Evolutionary conservation across 257 asterid species (phyloP).

Genomic region (Phtheirospermum japonicum): DNA sequence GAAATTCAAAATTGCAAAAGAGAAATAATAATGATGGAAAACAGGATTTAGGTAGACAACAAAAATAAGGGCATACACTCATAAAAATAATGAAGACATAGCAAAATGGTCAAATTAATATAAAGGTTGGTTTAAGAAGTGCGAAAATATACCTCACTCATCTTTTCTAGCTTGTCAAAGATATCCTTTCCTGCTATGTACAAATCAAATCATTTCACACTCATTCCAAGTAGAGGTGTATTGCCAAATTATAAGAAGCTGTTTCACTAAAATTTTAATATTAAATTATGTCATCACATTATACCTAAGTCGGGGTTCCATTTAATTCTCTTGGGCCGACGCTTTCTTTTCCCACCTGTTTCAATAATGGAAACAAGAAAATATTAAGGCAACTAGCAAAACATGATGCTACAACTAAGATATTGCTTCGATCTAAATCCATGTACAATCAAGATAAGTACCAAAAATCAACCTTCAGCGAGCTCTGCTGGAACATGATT

Average conservation of each 20-base stretch:
- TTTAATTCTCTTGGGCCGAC: conserved; percentile 45
- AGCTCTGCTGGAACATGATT: conserved; percentile 70
- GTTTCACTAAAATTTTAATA: too few relatives aligned
- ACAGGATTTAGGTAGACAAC: background rate
- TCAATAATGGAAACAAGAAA: too few relatives aligned
- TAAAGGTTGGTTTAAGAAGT: background rate
- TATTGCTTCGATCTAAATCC: conserved; percentile 21
- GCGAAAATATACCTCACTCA: too few relatives aligned
- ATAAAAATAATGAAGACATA: background rate
- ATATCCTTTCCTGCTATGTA: conserved; percentile 33
- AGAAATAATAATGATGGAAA: background rate
- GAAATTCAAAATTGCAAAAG: too few relatives aligned
- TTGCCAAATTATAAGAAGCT: too few relatives aligned
- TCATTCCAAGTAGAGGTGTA: too few relatives aligned
- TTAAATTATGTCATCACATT: conserved; percentile 7
- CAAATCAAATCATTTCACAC: background rate
- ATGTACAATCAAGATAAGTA: background rate
- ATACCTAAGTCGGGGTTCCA: conserved; percentile 57
- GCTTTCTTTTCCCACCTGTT: conserved; percentile 35
- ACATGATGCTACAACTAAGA: too few relatives aligned
- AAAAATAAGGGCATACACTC: too few relatives aligned
- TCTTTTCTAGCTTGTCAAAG: conserved; percentile 56
- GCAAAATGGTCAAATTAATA: background rate
- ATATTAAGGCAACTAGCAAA: too few relatives aligned
- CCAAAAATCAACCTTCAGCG: conserved; percentile 57